Base-by-base conservation (phyloP, 805 yeast genomes). In the Nakazawaea molendinolei region DNA sequence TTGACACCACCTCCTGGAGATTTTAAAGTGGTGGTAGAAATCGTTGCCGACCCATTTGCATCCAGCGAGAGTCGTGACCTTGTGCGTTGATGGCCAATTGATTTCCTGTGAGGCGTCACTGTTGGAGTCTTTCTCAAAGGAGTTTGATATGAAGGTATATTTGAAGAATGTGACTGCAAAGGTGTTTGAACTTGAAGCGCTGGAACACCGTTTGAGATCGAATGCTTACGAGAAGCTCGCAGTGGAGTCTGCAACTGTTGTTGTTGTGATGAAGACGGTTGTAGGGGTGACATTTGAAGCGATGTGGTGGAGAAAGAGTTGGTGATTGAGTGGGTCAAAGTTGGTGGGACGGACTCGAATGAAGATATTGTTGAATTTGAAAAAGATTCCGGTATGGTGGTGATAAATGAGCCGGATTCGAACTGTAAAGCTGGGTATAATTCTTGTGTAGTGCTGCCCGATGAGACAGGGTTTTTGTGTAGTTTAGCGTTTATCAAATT, bases 1-100 rank as follows among this genome's bases (percentile, higher is more conserved):
- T 69, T 70, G 5, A 65, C 64, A 7, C 57, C 56, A 9, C 52
- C 51, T 7, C 51, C 47, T 9, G 69, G 67, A 1, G 68, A 61
- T 44, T 53, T 58, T 28, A 55, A 53, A 14, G 49, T 44, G 33
- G 30, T 32, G 30, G 45, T 23, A 34, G 39, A 34, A 7, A 51
- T 40, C 1, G 50, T 30, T 10, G 53, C 55, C 10, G 49, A 44
- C n/a, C 56, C 56, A 22, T 42, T 42, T 1, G 56, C 58, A 44
- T 65, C 71, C 14, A 63, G 27, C 9, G 67, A 60, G 20, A 63
- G 45, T 26, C 67, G 46, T 3, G 72, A 66, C 31, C 65, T 48
- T 3, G 71, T 60, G 34, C 72, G 46, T 22, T 58, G 47, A 45
- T 67, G 73, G 24, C 47, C 53, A n/a, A n/a, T n/a, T n/a, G n/a